Evolutionary conservation across 768 basidiomycete species (phyloP).

Genomic region (Hebeloma cylindrosporum): DNA sequence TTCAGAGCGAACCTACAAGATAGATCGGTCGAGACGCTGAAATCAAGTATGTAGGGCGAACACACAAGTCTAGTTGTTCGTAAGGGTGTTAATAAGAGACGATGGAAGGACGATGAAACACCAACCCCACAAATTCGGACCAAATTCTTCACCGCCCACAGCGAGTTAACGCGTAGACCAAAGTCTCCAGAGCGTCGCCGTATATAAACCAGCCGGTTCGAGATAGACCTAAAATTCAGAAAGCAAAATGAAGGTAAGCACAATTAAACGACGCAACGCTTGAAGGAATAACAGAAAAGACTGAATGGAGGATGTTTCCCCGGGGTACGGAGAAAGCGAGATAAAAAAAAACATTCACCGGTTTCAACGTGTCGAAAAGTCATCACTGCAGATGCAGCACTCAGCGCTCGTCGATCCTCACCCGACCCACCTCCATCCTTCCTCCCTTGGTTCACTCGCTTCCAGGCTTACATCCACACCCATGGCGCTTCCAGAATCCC

Average conservation of each 20-base stretch:
- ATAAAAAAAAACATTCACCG: slow-evolving; percentile 36
- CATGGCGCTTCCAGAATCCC: too few relatives aligned
- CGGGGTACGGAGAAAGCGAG: too few relatives aligned
- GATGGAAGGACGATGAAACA: slow-evolving; percentile 2
- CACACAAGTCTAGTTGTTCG: slow-evolving; percentile 46
- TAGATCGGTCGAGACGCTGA: slow-evolving; percentile 69
- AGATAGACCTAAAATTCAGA: slow-evolving; percentile 53
- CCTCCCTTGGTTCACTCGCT: slow-evolving; percentile 2
- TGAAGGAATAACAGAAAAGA: too few relatives aligned
- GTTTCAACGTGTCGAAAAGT: slow-evolving; percentile 80
- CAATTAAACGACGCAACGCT: too few relatives aligned
- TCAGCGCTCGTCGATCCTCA: slow-evolving; percentile 69
- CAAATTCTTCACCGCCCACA: slow-evolving; percentile 92
- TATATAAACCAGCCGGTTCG: slow-evolving; percentile 61
- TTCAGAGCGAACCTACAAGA: slow-evolving; percentile 67
- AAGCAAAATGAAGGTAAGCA: too few relatives aligned
- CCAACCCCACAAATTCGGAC: slow-evolving; percentile 57
- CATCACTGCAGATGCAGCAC: slow-evolving; percentile 70
- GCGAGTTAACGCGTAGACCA: slow-evolving; percentile 60
- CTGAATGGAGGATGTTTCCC: too few relatives aligned
- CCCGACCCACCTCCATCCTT: slow-evolving; percentile 26
- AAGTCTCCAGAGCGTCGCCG: slow-evolving; percentile 49
- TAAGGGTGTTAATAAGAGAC: neutral
- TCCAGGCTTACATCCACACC: neutral
- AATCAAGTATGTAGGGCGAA: slow-evolving; percentile 53